Percentiles rank a stretch among this genome's conserved stretches.
Conservation (phyloP, 139 green algal species). For the Asterochloris sp. region DNA sequence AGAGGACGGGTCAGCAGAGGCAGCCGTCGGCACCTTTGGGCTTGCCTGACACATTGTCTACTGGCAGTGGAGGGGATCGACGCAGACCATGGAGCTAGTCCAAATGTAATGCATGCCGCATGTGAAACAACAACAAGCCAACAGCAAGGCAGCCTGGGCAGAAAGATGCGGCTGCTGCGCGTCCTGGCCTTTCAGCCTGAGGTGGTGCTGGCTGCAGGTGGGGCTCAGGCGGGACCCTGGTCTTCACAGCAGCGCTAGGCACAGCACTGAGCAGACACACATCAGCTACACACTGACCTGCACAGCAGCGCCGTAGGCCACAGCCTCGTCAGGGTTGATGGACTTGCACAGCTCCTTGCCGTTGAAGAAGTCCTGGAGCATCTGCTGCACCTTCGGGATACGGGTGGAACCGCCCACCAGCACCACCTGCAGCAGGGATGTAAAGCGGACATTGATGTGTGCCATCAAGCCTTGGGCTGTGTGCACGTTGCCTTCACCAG, state of each 20-base stretch:
- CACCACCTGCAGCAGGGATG: conserved; percentile 37
- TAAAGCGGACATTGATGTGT: conserved; percentile 70
- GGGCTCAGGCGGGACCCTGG: too few relatives aligned
- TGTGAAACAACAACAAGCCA: too few relatives aligned
- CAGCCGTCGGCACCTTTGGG: background rate
- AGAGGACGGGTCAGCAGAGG: background rate
- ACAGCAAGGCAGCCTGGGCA: too few relatives aligned
- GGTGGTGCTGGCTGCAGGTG: too few relatives aligned
- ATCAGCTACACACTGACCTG: conserved; percentile 33
- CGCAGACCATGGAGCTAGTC: background rate
- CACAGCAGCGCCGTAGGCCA: conserved; percentile 97
- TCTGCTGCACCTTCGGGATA: conserved; percentile 94
- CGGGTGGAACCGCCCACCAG: conserved; percentile 84
- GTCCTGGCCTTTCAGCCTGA: too few relatives aligned
- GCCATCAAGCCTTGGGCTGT: too few relatives aligned
- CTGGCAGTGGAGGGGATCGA: background rate
- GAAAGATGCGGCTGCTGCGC: too few relatives aligned
- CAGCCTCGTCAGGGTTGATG: conserved; percentile 99
- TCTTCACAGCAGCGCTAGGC: too few relatives aligned
- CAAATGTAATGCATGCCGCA: too few relatives aligned
- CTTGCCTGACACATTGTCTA: background rate
- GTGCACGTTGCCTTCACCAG: too few relatives aligned
- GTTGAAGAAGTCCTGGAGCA: conserved; percentile 99
- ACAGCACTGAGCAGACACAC: background rate
- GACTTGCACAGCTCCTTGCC: conserved; percentile 98